Base-by-base conservation (phyloP, 2,329 filamentous ascomycete species). In the Leptographium lundbergii region DNA sequence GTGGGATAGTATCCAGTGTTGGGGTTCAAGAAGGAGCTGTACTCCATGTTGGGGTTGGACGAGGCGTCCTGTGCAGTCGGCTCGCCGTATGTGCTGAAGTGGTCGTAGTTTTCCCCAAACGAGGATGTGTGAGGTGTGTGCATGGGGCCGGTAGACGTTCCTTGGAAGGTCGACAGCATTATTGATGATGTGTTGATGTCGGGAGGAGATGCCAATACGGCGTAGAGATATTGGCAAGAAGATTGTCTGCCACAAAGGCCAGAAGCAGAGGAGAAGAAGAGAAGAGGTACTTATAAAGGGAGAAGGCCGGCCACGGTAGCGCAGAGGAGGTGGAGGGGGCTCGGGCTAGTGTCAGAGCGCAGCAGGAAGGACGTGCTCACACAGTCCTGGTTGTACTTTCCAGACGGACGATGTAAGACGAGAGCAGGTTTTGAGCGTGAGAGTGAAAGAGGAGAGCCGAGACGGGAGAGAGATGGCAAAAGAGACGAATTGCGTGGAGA, bases 71-170 rank as follows among this genome's bases (percentile, higher is more conserved):
- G 68, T 13, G 66, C 61, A 48, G 65, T 68, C 1, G 73, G 73
- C 19, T 74, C 73, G 5, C 65, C 66, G 63, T 71, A 75, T 6
- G 67, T 58, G 24, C 70, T 70, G 61, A 57, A 50, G 13, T 34
- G 51, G 17, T 32, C n/a, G 51, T 54, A 54, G 51, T 32, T 34
- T 29, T 36, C 32, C 51, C 34, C 51, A 22, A 34, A 54, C 9
- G 51, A 17, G 25, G 51, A 32, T 10, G 29, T 25, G 11, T 54
- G 29, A 3, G 51, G 32, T 24, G 32, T 29, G 22, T 54, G 17
- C 17, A 34, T 25, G 29, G 19, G 29, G n/a, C 19, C 11, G 17
- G 53, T n/a, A 34, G 14, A 5, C 13, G 14, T 39, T 17, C 36
- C 36, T 17, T 39, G 36, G 9, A 39, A 39, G 14, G 36, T 17